A percentile compares a stretch with the other conserved stretches of the same genome.
phyloP scores from a whole-genome alignment of 192 early-diverging fungal genomes.

The Lobosporangium transversale region DNA sequence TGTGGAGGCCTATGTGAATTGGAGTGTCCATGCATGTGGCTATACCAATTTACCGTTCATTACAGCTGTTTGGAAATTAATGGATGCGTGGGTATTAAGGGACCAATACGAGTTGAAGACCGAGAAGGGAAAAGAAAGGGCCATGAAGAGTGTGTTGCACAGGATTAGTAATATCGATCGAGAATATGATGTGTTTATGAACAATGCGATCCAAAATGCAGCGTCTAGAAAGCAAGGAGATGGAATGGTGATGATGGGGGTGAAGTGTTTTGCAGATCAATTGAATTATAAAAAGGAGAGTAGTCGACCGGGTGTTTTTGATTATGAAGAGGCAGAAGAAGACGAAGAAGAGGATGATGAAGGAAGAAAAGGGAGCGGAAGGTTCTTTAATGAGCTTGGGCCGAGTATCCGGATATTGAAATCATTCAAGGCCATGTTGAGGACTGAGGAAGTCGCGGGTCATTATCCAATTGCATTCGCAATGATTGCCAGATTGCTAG shows the following conservation, averaged over 20 bases:
- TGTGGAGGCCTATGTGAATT: slow-evolving; percentile 64
- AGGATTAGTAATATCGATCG: slow-evolving; percentile 52
- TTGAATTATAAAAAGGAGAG: not conserved
- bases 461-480: slow-evolving; percentile 89
- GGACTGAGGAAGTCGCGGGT: slow-evolving; percentile 57
- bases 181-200: slow-evolving; percentile 58
- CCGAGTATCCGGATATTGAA: slow-evolving; percentile 48
- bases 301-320: not conserved
- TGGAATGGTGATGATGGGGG: slow-evolving; percentile 71
- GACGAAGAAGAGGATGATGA: slow-evolving; percentile 38
- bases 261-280: slow-evolving; percentile 65
- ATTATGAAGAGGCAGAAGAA: slow-evolving; percentile 49
- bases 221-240: slow-evolving; percentile 76
- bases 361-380: too few relatives aligned
- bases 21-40: slow-evolving; percentile 75
- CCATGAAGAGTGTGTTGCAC: slow-evolving; percentile 42
- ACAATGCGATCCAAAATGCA: slow-evolving; percentile 71
- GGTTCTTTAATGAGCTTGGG: slow-evolving; percentile 31
- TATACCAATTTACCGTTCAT: slow-evolving; percentile 78
- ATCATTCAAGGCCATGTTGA: slow-evolving; percentile 60
- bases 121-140: slow-evolving; percentile 26
- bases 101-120: slow-evolving; percentile 29
- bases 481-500: slow-evolving; percentile 44
- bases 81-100: slow-evolving; percentile 24
- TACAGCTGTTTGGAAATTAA: slow-evolving; percentile 57